Base-by-base conservation (phyloP, 2,329 filamentous ascomycete genomes). In the Pyricularia pennisetigena region DNA sequence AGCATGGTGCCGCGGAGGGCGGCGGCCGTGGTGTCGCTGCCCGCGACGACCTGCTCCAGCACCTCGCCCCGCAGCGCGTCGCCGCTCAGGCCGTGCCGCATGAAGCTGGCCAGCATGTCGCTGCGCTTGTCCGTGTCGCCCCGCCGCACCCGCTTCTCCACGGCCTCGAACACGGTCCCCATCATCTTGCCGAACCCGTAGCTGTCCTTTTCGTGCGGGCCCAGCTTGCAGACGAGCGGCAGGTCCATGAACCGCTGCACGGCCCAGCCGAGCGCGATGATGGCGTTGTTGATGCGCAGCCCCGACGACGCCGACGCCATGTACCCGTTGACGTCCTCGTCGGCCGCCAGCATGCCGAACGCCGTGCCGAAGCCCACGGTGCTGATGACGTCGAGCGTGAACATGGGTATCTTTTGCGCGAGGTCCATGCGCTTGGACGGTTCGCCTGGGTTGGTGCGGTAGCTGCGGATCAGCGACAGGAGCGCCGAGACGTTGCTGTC, bases 321-420 rank as follows among this genome's bases (percentile, higher is more conserved):
- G 70, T 80, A 83, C 24, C 75, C 78, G 69, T 79, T 79, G 0
- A 79, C 74, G 70, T 83, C 81, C 16, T 74, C 72, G 71, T 83
- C 79, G 7, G 73, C 70, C 12, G 75, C 75, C 3, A 83, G 72
- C 70, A 79, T 81, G 16, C 81, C 81, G 69, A 83, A 82, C 1
- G 78, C 72, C 49, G 78, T 70, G 26, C 82, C 82, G 35, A 84
- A 80, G 1, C 80, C 80, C 4, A 85, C 70, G 63, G 78, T 78
- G 63, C 78, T 81, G 67, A 86, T 83, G 26, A 84, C 81, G 70
- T 86, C 83, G 4, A 85, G 74, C 0, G 82, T 83, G 68, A 85
- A 80, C 75, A 78, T 84, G 54, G 82, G 80, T 3, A 80, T 78
- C 63, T 81, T 81, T 20, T 75, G 74, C 28, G 79, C 80, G 66